Base-by-base conservation (phyloP, 495 filamentous ascomycete genomes). In the Penicilliopsis zonata region DNA sequence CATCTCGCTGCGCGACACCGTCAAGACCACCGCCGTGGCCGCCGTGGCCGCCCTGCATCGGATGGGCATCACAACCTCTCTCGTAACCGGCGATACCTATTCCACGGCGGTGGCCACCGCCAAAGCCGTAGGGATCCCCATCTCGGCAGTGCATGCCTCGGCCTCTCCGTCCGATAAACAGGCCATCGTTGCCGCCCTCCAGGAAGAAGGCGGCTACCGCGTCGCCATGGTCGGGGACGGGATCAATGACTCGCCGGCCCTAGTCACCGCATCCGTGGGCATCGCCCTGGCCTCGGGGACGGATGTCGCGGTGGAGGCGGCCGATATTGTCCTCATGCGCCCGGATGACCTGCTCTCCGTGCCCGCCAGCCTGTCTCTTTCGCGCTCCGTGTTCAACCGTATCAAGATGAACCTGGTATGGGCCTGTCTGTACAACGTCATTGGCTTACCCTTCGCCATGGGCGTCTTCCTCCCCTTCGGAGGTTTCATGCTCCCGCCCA, bases 161-260 rank as follows among this genome's bases (percentile, higher is more conserved):
- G 80, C 86, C 19, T 82, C 82, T 5, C 90, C 90, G 1, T 78
- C 82, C 25, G 76, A 90, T 42, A 99, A 99, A 40, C 84, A 86
- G 39, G 60, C 64, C 16, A 92, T 96, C 46, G 72, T 99, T 52
- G 70, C 73, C 12, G 53, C 74, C 27, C 69, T 95, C 21, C 82
- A 95, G 57, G 63, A 61, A 0, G 63, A 61, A 0, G 40, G 54
- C 2, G 85, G 86, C 37, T 69, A 80, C 27, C 63, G 78, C 31
- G 82, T 99, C 14, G 90, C 85, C 42, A 96, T 99, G 90, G 90
- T 96, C 14, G 90, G 90, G 32, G 90, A 99, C 50, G 90, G 90
- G 22, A 95, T 99, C 69, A 99, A 99, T 53, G 90, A 99, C 64
- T 95, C 88, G 0, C 90, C 90, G 1, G 90, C 90, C 1, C 71